phyloP scores from a whole-genome alignment of 495 filamentous ascomycete genomes.

The Talaromyces nanjingensis region DNA sequence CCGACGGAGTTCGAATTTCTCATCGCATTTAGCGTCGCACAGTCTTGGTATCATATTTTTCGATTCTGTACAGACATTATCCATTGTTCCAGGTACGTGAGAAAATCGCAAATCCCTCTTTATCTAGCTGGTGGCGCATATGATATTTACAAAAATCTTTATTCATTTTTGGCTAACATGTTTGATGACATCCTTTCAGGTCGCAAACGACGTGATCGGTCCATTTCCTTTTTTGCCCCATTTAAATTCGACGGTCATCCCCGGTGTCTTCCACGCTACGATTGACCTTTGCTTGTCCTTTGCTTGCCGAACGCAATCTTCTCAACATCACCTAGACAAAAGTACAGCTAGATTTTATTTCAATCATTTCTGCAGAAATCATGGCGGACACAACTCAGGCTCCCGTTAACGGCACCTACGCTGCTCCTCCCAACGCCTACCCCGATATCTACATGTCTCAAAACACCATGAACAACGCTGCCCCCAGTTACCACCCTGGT shows the following conservation, averaged over 20 bases:
- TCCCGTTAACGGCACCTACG: slow-evolving; percentile 41
- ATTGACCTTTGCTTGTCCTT: background rate
- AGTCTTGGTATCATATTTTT: slow-evolving; percentile 2
- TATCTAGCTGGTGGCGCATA: background rate
- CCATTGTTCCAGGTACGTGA: background rate
- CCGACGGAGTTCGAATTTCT: background rate
- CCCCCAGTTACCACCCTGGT: slow-evolving; percentile 37
- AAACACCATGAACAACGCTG: slow-evolving; percentile 20
- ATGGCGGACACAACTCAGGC: slow-evolving; percentile 40
- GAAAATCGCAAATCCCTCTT: background rate
- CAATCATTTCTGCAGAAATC: background rate
- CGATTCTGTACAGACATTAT: slow-evolving; percentile 2
- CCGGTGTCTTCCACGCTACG: background rate
- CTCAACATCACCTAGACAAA: background rate
- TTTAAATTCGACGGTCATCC: background rate
- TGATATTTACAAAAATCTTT: background rate
- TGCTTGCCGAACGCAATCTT: background rate
- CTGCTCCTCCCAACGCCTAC: slow-evolving; percentile 31
- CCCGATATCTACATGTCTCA: slow-evolving; percentile 33
- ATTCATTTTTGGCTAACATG: background rate
- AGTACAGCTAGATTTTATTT: background rate
- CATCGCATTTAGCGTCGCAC: slow-evolving; percentile 5
- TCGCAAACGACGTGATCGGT: background rate
- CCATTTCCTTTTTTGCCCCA: slow-evolving; percentile 1
- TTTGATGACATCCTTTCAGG: background rate